These are phyloP conservation scores for Aureobasidium sp. DNA, from an alignment of 2,329 filamentous ascomycete genomes.

Conservation along the genomic window DNA sequence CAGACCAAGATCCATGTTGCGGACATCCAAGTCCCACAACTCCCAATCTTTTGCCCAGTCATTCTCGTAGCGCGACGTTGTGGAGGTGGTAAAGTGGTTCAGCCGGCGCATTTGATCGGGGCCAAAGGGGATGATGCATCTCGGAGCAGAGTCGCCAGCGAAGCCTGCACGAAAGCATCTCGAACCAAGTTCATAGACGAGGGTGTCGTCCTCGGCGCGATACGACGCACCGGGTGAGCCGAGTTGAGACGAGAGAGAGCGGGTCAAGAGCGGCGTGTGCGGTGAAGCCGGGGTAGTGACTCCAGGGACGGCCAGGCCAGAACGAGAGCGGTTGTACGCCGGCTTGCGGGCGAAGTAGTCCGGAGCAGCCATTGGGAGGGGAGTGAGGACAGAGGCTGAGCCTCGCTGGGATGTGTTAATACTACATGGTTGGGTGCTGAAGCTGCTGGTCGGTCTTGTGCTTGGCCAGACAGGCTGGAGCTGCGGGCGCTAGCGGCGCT, in stretches of 20 bases:
- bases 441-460: background rate
- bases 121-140: constrained; percentile 64
- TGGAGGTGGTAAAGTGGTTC: constrained; percentile 62
- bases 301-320: constrained; percentile 28
- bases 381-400: constrained; percentile 1
- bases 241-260: constrained; percentile 52
- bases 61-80: constrained; percentile 50
- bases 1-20: constrained; percentile 66
- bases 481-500: background rate
- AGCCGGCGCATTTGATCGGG: constrained; percentile 69
- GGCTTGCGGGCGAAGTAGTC: constrained; percentile 15
- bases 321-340: background rate
- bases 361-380: constrained; percentile 8
- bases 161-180: constrained; percentile 77
- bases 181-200: constrained; percentile 77
- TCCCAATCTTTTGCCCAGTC: constrained; percentile 62
- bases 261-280: constrained; percentile 53
- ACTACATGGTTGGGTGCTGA: background rate
- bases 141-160: constrained; percentile 69
- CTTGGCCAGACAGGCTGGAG: background rate
- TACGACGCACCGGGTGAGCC: constrained; percentile 52
- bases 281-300: constrained; percentile 48
- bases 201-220: constrained; percentile 63
- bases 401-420: background rate
- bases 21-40: constrained; percentile 72